phyloP scores from a whole-genome alignment of 768 basidiomycete genomes.

The Suillus tomentosus region DNA sequence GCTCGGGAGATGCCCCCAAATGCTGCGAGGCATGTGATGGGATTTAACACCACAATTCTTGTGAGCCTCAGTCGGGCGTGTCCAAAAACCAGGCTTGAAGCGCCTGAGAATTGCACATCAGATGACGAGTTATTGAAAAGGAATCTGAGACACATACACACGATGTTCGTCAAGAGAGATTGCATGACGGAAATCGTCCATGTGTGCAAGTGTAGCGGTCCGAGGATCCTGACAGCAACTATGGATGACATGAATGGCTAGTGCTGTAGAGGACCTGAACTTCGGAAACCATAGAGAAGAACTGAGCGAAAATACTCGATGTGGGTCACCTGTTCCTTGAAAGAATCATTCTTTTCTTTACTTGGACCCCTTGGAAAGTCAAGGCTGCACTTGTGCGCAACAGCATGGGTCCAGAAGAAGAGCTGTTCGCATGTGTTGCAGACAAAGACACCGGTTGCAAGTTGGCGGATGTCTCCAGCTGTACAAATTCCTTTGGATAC shows the following conservation, averaged over 20 bases:
- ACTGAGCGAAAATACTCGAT: background rate
- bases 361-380: background rate
- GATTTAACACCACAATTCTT: conserved; percentile 45
- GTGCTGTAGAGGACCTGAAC: conserved; percentile 5
- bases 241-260: conserved; percentile 6
- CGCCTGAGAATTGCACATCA: conserved; percentile 29
- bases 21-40: conserved; percentile 49
- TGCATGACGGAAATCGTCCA: conserved; percentile 63
- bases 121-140: conserved; percentile 38
- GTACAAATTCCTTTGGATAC: conserved; percentile 20
- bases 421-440: conserved; percentile 20
- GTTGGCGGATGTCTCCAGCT: conserved; percentile 21
- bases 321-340: background rate
- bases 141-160: conserved; percentile 31
- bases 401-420: conserved; percentile 6
- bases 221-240: conserved; percentile 21
- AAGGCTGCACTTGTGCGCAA: conserved; percentile 4
- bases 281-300: conserved; percentile 8
- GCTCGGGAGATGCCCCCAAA: conserved; percentile 22
- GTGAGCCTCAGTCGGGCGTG: conserved; percentile 45
- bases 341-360: background rate
- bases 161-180: conserved; percentile 70
- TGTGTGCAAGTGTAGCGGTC: conserved; percentile 26
- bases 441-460: conserved; percentile 30
- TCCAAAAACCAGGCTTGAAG: conserved; percentile 37